Percentiles rank a stretch among this genome's conserved stretches.
Conservation (phyloP, 495 filamentous ascomycete genomes). For the Neurospora tetrasperma region DNA sequence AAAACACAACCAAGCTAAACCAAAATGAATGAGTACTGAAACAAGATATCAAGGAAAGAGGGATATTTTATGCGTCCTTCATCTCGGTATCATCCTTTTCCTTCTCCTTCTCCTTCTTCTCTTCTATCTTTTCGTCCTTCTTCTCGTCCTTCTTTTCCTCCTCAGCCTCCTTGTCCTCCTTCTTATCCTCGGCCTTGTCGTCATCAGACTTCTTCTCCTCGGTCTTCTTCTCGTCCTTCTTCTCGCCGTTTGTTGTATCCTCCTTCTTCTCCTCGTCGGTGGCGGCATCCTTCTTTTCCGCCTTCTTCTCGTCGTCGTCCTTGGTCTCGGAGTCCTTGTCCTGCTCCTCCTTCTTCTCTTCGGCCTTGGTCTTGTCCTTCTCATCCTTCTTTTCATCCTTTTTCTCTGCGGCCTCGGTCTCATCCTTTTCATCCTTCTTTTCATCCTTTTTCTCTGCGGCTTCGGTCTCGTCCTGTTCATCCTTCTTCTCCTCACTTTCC, state of each 20-base stretch:
- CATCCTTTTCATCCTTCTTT: conserved; percentile 23
- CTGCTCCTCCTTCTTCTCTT: conserved; percentile 12
- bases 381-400: conserved; percentile 34
- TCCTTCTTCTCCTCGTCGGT: conserved; percentile 13
- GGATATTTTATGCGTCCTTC: conserved; percentile 9
- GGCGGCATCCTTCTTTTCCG: conserved; percentile 4
- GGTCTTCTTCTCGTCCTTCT: neutral
- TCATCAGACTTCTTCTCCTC: neutral
- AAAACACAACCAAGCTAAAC: neutral
- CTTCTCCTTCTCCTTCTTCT: conserved; percentile 15
- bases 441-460: conserved; percentile 34
- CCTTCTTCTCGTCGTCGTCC: neutral
- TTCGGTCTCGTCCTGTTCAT: conserved; percentile 38
- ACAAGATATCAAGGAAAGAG: neutral
- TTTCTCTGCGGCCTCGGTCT: conserved; percentile 35
- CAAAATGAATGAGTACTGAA: neutral
- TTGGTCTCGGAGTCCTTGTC: conserved; percentile 4
- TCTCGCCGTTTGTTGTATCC: neutral
- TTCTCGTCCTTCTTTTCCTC: neutral
- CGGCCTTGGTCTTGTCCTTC: conserved; percentile 34
- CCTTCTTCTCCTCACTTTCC: conserved; percentile 21
- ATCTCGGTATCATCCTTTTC: conserved; percentile 18
- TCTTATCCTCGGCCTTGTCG: neutral
- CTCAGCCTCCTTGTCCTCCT: conserved; percentile 4
- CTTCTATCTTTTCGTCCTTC: neutral